These are phyloP conservation scores for Chalciporus piperatus DNA, from an alignment of 768 basidiomycete species.

Conservation along the genomic window DNA sequence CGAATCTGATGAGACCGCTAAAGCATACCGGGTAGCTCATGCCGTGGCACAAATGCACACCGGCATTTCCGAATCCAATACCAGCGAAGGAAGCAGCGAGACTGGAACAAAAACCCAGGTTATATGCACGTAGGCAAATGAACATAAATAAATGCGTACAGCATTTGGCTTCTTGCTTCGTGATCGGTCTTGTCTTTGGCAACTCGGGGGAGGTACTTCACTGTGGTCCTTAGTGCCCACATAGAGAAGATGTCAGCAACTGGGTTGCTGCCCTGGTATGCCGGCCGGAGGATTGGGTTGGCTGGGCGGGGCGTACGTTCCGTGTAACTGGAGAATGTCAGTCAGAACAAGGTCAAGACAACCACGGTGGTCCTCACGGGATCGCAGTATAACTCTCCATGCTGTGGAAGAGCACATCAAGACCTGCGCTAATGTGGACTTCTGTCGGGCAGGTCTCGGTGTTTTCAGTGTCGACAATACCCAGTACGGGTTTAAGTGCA, in stretches of 20 bases:
- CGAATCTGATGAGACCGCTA: background rate
- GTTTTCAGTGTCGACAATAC: constrained; percentile 85
- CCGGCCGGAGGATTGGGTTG: constrained; percentile 88
- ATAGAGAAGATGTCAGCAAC: constrained; percentile 94
- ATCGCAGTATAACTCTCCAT: constrained; percentile 94
- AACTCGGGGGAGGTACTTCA: constrained; percentile 85
- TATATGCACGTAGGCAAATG: background rate
- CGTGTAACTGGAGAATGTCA: constrained; percentile 57
- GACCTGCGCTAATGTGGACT: constrained; percentile 90
- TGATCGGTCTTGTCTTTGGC: constrained; percentile 74
- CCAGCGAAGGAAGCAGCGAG: constrained; percentile 93
- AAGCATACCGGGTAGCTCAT: constrained; percentile 78
- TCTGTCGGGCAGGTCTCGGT: constrained; percentile 89
- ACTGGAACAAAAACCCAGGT: constrained; percentile 36
- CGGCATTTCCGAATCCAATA: constrained; percentile 93
- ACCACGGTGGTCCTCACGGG: constrained; percentile 50
- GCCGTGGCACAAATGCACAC: constrained; percentile 87
- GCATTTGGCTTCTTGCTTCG: constrained; percentile 88
- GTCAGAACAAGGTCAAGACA: constrained; percentile 1
- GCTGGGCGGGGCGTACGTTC: constrained; percentile 86
- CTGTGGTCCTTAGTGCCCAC: constrained; percentile 89
- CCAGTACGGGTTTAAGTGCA: constrained; percentile 86
- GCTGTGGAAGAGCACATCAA: constrained; percentile 95
- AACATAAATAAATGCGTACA: constrained; percentile 45
- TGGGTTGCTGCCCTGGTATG: constrained; percentile 92